Base-by-base conservation (phyloP, 345 rosid genomes). In the Pugionium cornutum region DNA sequence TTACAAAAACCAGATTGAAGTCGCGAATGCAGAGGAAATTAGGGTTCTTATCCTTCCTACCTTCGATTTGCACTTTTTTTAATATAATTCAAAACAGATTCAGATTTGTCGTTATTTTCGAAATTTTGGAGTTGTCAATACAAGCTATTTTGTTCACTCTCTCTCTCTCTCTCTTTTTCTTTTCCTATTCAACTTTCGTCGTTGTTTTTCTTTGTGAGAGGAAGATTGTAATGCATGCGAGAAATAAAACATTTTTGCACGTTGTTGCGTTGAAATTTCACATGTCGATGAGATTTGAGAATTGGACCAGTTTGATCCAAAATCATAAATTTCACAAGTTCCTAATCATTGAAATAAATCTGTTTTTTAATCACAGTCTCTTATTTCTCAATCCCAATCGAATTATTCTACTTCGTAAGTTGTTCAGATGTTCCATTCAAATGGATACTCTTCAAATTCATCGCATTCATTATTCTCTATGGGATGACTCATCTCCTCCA, bases 401-500 rank as follows among this genome's bases (percentile, higher is more conserved):
- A 94, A 72, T 76, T 94, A 73, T 89, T 94, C 32, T 94, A 90
- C 85, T 94, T 94, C 61, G 84, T 94, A 29, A 94, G 99, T 81
- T 94, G 96, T 78, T 86, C 97, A 10, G 88, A 84, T 35, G 68
- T 94, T 7, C 99, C 99, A 4, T 94, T 94, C 83, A 94, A 90
- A 80, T 94, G 99, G 97, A 97, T 94, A 35, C 92, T 94, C 26
- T 76, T 83, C 60, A 80, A 94, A 69, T 94, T 94, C 82, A 94
- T 89, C 28, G 89, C 99, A 62, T 94, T 94, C 87, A 94, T 94
- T 73, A 96, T 94, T 31, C 90, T 94, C 1, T 90, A 97, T 67
- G 99, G 99, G 18, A 68, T 94, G 92, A 90, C 99, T 69, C 99
- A 94, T 78, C 81, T 94, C 76, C 86, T 94, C 63, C 86, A 94